phyloP scores from a whole-genome alignment of 176 grass and related monocot genomes.

The Typha latifolia region DNA sequence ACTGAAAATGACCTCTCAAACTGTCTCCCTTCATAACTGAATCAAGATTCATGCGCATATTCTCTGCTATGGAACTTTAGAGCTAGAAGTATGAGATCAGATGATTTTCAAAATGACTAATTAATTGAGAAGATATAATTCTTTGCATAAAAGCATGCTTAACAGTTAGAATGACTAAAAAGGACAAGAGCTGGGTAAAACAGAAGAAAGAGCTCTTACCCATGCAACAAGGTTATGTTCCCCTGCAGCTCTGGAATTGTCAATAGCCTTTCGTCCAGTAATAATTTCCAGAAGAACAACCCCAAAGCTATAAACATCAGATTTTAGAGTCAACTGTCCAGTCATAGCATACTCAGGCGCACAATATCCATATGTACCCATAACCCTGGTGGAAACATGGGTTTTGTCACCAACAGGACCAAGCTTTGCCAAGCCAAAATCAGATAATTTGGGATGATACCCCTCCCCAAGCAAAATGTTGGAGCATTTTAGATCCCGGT shows the following conservation, averaged over 20 bases:
- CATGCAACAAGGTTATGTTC: conserved; percentile 1
- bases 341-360: conserved; percentile 1
- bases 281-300: not conserved
- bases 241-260: conserved; percentile 1
- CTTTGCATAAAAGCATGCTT: not conserved
- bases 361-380: conserved; percentile 1
- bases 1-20: too few relatives aligned
- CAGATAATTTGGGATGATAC: not conserved
- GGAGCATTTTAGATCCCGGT: not conserved
- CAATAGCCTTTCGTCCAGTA: not conserved
- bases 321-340: not conserved
- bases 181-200: not conserved
- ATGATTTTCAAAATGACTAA: not conserved
- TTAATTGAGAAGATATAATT: too few relatives aligned
- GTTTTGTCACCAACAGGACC: not conserved
- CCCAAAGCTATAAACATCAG: conserved; percentile 6
- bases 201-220: not conserved
- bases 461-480: conserved; percentile 3
- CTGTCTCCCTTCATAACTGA: too few relatives aligned
- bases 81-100: not conserved
- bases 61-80: too few relatives aligned
- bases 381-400: conserved; percentile 1
- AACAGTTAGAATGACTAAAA: not conserved
- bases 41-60: too few relatives aligned
- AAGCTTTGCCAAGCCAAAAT: conserved; percentile 3